These are phyloP conservation scores for Aspergillus ochraceoroseus DNA, from an alignment of 2,329 filamentous ascomycete genomes.

Conservation along the genomic window DNA sequence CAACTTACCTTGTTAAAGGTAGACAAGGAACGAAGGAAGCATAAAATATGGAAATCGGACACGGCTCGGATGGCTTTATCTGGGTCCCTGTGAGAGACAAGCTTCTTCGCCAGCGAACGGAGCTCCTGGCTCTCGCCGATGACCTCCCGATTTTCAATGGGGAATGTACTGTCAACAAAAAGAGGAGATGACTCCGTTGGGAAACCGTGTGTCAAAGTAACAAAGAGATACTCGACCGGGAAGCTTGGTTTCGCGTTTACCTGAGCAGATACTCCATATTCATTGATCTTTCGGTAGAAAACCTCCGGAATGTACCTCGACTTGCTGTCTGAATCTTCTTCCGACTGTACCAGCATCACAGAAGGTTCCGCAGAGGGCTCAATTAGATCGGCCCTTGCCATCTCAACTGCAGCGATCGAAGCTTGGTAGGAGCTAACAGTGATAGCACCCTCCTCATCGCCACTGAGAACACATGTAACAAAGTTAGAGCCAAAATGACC, in stretches of 20 bases:
- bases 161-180: slow-evolving; percentile 69
- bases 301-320: slow-evolving; percentile 94
- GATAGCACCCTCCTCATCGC: slow-evolving; percentile 84
- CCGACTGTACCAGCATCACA: slow-evolving; percentile 89
- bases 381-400: slow-evolving; percentile 91
- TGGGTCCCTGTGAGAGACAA: slow-evolving; percentile 61
- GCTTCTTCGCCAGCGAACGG: slow-evolving; percentile 60
- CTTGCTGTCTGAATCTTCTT: slow-evolving; percentile 65
- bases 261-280: slow-evolving; percentile 93
- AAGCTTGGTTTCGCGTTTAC: slow-evolving; percentile 96
- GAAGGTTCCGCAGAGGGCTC: slow-evolving; percentile 90
- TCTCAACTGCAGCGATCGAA: slow-evolving; percentile 59
- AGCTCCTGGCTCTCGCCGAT: slow-evolving; percentile 83
- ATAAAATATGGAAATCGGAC: slow-evolving; percentile 93
- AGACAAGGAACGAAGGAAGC: slow-evolving; percentile 73
- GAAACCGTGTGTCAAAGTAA: slow-evolving; percentile 95
- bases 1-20: slow-evolving; percentile 74
- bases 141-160: slow-evolving; percentile 84
- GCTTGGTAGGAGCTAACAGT: slow-evolving; percentile 88
- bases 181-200: slow-evolving; percentile 71
- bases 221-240: slow-evolving; percentile 91
- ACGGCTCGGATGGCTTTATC: slow-evolving; percentile 62
- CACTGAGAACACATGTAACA: slow-evolving; percentile 80
- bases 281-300: slow-evolving; percentile 91
- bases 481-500: slow-evolving; percentile 94